Conservation (phyloP, 164 flowering plant genomes). For the Warburgia ugandensis region DNA sequence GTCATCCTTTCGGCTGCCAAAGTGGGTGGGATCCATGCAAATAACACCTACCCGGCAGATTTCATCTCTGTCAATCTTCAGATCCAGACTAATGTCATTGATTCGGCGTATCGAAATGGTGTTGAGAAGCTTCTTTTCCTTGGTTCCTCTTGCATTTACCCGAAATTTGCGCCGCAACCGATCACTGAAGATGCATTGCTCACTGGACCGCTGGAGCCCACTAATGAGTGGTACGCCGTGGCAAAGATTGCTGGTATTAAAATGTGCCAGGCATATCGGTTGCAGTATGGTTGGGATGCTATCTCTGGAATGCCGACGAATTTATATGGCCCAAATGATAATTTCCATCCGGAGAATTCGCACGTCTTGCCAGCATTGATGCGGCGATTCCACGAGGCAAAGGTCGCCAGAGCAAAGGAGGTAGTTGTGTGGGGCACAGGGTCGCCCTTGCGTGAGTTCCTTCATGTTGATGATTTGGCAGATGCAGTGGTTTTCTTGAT, state of each 20-base stretch:
- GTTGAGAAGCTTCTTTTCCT: constrained; percentile 70
- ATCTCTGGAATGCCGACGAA: constrained; percentile 88
- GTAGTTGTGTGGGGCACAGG: constrained; percentile 97
- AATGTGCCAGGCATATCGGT: constrained; percentile 74
- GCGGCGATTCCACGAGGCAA: constrained; percentile 87
- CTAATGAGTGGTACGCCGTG: constrained; percentile 88
- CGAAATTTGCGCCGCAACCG: constrained; percentile 87
- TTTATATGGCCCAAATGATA: constrained; percentile 80
- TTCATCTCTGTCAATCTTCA: constrained; percentile 81
- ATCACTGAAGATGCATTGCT: constrained; percentile 68
- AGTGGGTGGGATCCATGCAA: constrained; percentile 96
- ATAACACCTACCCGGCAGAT: constrained; percentile 86
- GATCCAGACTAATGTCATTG: constrained; percentile 86
- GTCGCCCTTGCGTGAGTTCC: constrained; percentile 74
- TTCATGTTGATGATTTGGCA: constrained; percentile 92
- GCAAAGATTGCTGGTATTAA: constrained; percentile 94
- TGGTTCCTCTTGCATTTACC: constrained; percentile 91
- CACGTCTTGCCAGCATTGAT: constrained; percentile 91
- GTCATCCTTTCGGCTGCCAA: constrained; percentile 92
- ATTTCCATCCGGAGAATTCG: constrained; percentile 87
- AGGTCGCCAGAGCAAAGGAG: constrained; percentile 47
- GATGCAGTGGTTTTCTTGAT: constrained; percentile 76
- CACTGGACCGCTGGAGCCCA: constrained; percentile 84
- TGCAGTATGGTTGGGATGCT: constrained; percentile 67
- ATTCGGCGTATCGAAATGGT: constrained; percentile 48